A percentile compares a stretch with the other conserved stretches of the same genome.
These are phyloP conservation scores for Trichoderma harzianum DNA, from an alignment of 2,329 filamentous ascomycete species.

Conservation along the genomic window DNA sequence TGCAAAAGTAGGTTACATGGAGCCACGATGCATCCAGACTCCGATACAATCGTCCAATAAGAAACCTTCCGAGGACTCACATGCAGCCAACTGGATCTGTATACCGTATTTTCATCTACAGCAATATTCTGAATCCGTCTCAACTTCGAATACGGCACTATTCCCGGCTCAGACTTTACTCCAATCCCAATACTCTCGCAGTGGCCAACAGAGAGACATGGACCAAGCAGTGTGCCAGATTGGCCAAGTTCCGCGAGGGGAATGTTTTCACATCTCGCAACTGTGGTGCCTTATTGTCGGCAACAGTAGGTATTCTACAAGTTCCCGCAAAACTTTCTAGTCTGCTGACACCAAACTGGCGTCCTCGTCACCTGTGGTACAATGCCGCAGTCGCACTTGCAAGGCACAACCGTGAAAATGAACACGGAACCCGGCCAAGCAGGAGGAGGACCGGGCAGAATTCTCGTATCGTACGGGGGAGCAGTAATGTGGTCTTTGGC, in stretches of 20 bases:
- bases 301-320: constrained; percentile 34
- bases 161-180: constrained; percentile 44
- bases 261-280: constrained; percentile 48
- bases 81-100: constrained; percentile 39
- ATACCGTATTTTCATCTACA: constrained; percentile 48
- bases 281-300: constrained; percentile 46
- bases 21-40: constrained; percentile 39
- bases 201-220: constrained; percentile 41
- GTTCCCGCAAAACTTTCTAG: background rate
- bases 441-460: constrained; percentile 23
- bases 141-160: constrained; percentile 29
- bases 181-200: constrained; percentile 42
- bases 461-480: constrained; percentile 36
- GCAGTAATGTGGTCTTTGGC: constrained; percentile 39
- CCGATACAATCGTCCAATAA: constrained; percentile 28
- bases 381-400: constrained; percentile 34
- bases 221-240: constrained; percentile 44
- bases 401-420: constrained; percentile 32
- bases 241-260: constrained; percentile 31
- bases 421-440: constrained; percentile 29
- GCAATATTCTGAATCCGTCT: constrained; percentile 39
- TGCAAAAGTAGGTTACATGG: constrained; percentile 40
- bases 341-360: constrained; percentile 21
- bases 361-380: constrained; percentile 43
- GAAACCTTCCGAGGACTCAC: constrained; percentile 21